These are phyloP conservation scores for Akanthomyces uredinophilus DNA, from an alignment of 2,329 filamentous ascomycete genomes.

Conservation along the genomic window DNA sequence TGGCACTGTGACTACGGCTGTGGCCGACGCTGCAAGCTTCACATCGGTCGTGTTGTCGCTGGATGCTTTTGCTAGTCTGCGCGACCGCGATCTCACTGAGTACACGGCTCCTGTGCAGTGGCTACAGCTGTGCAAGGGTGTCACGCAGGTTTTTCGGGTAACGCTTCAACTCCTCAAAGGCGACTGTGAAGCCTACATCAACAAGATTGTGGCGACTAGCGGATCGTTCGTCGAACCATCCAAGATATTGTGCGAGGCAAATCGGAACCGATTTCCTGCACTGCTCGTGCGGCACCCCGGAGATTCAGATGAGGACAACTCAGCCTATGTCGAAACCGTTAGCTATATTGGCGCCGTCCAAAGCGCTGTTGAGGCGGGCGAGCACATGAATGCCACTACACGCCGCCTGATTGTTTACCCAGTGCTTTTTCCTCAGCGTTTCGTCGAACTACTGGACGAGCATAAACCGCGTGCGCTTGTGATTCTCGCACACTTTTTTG, in stretches of 20 bases:
- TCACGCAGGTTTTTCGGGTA: constrained; percentile 19
- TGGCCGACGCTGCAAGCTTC: constrained; percentile 21
- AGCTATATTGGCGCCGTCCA: constrained; percentile 19
- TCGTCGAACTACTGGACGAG: constrained; percentile 18
- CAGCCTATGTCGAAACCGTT: constrained; percentile 18
- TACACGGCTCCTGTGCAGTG: constrained; percentile 23
- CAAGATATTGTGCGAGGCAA: constrained; percentile 5
- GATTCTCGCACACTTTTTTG: constrained; percentile 23
- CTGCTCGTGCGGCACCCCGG: constrained; percentile 7
- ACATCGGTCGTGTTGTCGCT: constrained; percentile 21
- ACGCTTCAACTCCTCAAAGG: constrained; percentile 16
- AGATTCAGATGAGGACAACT: constrained; percentile 15
- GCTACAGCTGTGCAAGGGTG: constrained; percentile 22
- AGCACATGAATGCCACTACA: constrained; percentile 15
- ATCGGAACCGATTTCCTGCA: constrained; percentile 14
- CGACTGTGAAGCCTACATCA: constrained; percentile 16
- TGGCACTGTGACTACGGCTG: constrained; percentile 14
- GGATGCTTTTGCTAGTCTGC: constrained; percentile 20
- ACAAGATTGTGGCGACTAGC: constrained; percentile 15
- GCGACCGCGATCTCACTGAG: constrained; percentile 17
- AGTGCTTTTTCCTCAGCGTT: constrained; percentile 18
- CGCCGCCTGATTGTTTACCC: constrained; percentile 20
- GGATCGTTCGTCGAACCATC: constrained; percentile 15
- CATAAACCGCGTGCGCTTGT: constrained; percentile 20
- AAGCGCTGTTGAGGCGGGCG: constrained; percentile 14